Percentiles rank a stretch among this genome's conserved stretches.
phyloP scores from a whole-genome alignment of 1,139 yeast genomes.

The Blastobotrys apis region DNA sequence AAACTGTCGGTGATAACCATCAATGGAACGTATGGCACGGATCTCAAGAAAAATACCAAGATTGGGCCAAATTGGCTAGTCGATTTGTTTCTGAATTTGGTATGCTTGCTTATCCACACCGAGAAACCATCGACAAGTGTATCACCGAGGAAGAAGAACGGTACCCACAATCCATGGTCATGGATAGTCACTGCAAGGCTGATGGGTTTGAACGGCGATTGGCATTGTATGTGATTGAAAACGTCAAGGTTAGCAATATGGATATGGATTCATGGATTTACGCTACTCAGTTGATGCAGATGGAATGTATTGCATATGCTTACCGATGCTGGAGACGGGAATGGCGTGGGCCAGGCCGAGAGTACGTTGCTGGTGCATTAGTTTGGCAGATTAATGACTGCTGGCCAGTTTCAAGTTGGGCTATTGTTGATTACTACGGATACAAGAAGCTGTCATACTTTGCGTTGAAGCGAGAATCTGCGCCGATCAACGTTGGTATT shows the following conservation, averaged over 20 bases:
- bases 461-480: slow-evolving; percentile 44
- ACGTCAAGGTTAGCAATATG: slow-evolving; percentile 35
- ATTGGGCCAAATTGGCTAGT: slow-evolving; percentile 42
- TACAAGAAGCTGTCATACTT: slow-evolving; percentile 46
- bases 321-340: slow-evolving; percentile 45
- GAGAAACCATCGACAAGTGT: slow-evolving; percentile 32
- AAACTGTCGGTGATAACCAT: slow-evolving; percentile 44
- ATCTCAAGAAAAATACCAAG: slow-evolving; percentile 42
- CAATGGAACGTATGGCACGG: slow-evolving; percentile 53
- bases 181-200: slow-evolving; percentile 42
- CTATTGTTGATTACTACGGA: slow-evolving; percentile 41
- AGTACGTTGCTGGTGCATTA: slow-evolving; percentile 42
- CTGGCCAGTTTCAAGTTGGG: slow-evolving; percentile 50
- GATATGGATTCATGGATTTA: slow-evolving; percentile 44
- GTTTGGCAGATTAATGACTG: slow-evolving; percentile 54
- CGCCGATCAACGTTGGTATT: slow-evolving; percentile 39
- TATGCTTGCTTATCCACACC: slow-evolving; percentile 41
- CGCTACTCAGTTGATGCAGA: slow-evolving; percentile 48
- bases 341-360: slow-evolving; percentile 40
- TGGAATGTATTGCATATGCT: slow-evolving; percentile 47
- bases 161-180: slow-evolving; percentile 40
- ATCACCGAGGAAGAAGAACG: slow-evolving; percentile 36
- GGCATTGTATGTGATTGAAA: slow-evolving; percentile 45
- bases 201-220: slow-evolving; percentile 45
- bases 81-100: slow-evolving; percentile 47